A percentile compares a stretch with the other conserved stretches of the same genome.
These are phyloP conservation scores for Ustilaginoidea virens DNA, from an alignment of 2,329 filamentous ascomycete species.

Conservation along the genomic window DNA sequence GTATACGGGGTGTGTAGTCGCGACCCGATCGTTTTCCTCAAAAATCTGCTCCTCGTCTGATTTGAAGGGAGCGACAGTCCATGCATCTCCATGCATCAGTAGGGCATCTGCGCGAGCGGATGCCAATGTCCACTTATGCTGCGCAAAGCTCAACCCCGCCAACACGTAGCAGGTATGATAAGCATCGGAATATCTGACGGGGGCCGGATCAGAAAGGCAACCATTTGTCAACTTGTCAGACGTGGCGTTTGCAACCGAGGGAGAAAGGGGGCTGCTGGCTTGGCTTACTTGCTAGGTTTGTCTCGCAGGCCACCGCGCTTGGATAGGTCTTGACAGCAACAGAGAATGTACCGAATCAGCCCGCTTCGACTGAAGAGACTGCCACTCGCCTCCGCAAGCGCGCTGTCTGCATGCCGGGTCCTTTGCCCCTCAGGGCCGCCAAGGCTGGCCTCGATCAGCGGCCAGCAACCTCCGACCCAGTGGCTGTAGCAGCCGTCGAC, in stretches of 20 bases:
- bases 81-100: conserved; percentile 23
- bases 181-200: conserved; percentile 54
- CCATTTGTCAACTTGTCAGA: too few relatives aligned
- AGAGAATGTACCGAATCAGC: conserved; percentile 75
- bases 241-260: too few relatives aligned
- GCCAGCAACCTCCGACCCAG: conserved; percentile 94
- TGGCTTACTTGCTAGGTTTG: conserved; percentile 73
- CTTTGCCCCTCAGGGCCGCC: conserved; percentile 29
- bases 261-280: too few relatives aligned
- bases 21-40: conserved; percentile 54
- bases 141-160: conserved; percentile 67
- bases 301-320: conserved; percentile 72
- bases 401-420: conserved; percentile 13
- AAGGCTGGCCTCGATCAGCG: conserved; percentile 68
- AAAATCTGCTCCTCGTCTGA: conserved; percentile 45
- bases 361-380: conserved; percentile 70
- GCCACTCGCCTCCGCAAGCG: conserved; percentile 16
- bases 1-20: conserved; percentile 67
- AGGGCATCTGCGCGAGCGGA: conserved; percentile 16
- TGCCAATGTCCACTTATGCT: conserved; percentile 46
- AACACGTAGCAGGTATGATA: conserved; percentile 93
- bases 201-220: too few relatives aligned
- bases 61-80: conserved; percentile 32
- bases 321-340: conserved; percentile 64
- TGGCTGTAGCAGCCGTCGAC: conserved; percentile 98